phyloP scores from a whole-genome alignment of 2,329 filamentous ascomycete genomes.

The Apiospora hydei region DNA sequence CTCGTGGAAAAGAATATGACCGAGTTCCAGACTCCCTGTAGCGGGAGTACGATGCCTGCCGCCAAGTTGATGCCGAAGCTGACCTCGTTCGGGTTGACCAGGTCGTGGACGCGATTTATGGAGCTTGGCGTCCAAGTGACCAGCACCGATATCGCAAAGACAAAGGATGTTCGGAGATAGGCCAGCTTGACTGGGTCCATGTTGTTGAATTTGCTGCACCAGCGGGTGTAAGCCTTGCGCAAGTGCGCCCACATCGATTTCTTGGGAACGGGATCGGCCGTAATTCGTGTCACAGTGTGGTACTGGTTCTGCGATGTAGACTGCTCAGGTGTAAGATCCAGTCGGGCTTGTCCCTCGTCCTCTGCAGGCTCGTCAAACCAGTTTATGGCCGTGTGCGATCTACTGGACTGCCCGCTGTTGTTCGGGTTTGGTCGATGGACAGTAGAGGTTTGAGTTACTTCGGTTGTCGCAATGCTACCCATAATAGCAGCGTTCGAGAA shows the following conservation, averaged over 20 bases:
- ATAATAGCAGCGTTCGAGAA: conserved; percentile 42
- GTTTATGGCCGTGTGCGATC: conserved; percentile 26
- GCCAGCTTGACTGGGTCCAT: conserved; percentile 67
- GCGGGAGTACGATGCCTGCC: conserved; percentile 74
- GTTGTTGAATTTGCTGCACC: conserved; percentile 44
- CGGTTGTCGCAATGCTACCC: conserved; percentile 41
- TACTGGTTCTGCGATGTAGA: conserved; percentile 31
- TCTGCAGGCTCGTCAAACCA: conserved; percentile 42
- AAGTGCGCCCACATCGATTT: conserved; percentile 28
- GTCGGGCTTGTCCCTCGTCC: background rate
- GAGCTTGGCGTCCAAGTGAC: conserved; percentile 72
- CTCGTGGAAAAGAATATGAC: conserved; percentile 78
- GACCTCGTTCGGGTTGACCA: conserved; percentile 59
- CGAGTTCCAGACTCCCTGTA: conserved; percentile 84
- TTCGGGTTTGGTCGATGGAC: conserved; percentile 36
- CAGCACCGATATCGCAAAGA: conserved; percentile 66
- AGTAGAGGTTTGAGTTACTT: conserved; percentile 42
- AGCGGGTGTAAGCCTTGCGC: conserved; percentile 34
- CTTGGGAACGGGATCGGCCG: conserved; percentile 36
- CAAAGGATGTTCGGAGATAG: conserved; percentile 66
- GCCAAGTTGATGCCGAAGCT: conserved; percentile 73
- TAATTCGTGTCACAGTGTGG: conserved; percentile 41
- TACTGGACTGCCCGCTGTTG: background rate
- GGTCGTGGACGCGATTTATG: conserved; percentile 76
- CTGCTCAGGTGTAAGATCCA: background rate